A percentile compares a stretch with the other conserved stretches of the same genome.
Conservation (phyloP, 352 stramenopile genomes). For the Pythium utonaiense region DNA sequence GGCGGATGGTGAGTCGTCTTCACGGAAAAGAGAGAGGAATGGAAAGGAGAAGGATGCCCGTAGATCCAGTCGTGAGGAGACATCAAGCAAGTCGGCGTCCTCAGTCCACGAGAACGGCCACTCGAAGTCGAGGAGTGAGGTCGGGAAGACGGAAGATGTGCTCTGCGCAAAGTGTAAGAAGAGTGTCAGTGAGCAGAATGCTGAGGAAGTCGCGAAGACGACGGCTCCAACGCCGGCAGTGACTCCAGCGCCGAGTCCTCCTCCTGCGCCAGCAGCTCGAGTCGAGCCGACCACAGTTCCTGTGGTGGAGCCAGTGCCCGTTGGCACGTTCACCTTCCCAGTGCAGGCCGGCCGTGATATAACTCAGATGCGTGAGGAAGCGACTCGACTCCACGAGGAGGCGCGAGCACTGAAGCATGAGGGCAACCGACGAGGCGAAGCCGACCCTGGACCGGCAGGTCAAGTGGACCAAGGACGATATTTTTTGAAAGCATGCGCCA, state of each 20-base stretch:
- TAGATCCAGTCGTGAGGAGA: slow-evolving; percentile 6
- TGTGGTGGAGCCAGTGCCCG: neutral
- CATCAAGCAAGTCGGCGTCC: neutral
- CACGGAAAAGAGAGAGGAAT: slow-evolving; percentile 10
- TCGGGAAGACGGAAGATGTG: slow-evolving; percentile 12
- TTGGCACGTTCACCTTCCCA: slow-evolving; percentile 49
- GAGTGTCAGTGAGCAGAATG: slow-evolving; percentile 44
- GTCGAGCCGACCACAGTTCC: neutral
- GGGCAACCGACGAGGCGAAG: slow-evolving; percentile 55
- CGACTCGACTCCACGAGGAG: slow-evolving; percentile 54
- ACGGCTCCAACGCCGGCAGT: neutral
- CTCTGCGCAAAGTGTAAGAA: slow-evolving; percentile 65
- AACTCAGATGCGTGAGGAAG: slow-evolving; percentile 47
- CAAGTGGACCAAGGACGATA: slow-evolving; percentile 66
- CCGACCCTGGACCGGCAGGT: slow-evolving; percentile 34
- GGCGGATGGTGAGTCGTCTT: neutral
- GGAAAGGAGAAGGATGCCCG: slow-evolving; percentile 13
- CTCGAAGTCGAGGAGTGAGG: slow-evolving; percentile 1
- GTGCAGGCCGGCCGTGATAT: slow-evolving; percentile 40
- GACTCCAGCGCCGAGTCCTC: slow-evolving; percentile 1
- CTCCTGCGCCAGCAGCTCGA: slow-evolving; percentile 11
- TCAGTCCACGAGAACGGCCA: slow-evolving; percentile 11
- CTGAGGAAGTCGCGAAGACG: slow-evolving; percentile 28
- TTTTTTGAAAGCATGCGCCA: slow-evolving; percentile 72
- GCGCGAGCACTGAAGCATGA: slow-evolving; percentile 78